Percentiles rank a stretch among this genome's conserved stretches.
Evolutionary conservation across 805 yeast genomes (phyloP).

Genomic region (Ogataea degrootiae): DNA sequence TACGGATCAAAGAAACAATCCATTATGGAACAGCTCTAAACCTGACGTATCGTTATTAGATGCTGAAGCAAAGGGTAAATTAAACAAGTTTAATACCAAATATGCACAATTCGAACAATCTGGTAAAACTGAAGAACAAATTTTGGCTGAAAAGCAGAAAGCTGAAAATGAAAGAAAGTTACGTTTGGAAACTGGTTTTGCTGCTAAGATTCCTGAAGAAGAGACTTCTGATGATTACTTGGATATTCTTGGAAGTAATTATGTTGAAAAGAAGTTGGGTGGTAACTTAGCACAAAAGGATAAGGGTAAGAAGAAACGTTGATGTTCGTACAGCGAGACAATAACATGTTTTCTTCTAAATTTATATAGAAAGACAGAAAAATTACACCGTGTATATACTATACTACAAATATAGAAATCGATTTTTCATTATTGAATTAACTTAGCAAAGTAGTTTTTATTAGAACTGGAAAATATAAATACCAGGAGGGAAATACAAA

Average conservation of each 20-base stretch:
- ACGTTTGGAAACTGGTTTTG: conserved; percentile 25
- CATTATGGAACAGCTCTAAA: conserved; percentile 86
- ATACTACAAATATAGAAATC: not conserved
- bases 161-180: conserved; percentile 27
- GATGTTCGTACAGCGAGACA: not conserved
- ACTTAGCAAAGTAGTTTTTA: too few species aligned
- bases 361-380: too few species aligned
- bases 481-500: too few species aligned
- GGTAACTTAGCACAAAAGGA: conserved; percentile 31
- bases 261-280: conserved; percentile 32
- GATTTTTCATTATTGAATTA: too few species aligned
- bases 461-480: too few species aligned
- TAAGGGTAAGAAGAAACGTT: conserved; percentile 23
- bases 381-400: conserved; percentile 2
- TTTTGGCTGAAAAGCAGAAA: conserved; percentile 17
- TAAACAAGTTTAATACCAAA: conserved; percentile 68
- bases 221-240: conserved; percentile 41
- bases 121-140: conserved; percentile 29
- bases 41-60: conserved; percentile 70
- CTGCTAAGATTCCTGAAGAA: conserved; percentile 19
- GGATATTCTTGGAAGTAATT: conserved; percentile 49
- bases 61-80: conserved; percentile 79
- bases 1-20: conserved; percentile 81
- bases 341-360: too few species aligned
- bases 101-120: conserved; percentile 46